These are phyloP conservation scores for Ophiostoma angusticollis DNA, from an alignment of 2,329 filamentous ascomycete species.

Conservation along the genomic window DNA sequence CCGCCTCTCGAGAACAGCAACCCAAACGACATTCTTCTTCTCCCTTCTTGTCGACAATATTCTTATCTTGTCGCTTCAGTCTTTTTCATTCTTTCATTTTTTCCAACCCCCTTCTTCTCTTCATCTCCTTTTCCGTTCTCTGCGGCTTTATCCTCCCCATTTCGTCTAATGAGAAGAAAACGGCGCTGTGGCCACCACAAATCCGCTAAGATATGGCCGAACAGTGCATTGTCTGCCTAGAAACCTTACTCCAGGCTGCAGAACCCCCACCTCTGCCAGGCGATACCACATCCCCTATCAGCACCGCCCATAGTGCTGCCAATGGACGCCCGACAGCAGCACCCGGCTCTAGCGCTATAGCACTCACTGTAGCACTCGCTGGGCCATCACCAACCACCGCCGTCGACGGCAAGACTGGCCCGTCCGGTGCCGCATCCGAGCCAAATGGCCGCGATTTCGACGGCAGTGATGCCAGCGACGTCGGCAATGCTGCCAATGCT, in stretches of 20 bases:
- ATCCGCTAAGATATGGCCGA: conserved; percentile 34
- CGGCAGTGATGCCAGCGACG: background rate
- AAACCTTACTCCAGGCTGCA: conserved; percentile 33
- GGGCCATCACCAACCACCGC: background rate
- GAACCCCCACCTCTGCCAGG: conserved; percentile 16
- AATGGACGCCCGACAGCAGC: too few species aligned
- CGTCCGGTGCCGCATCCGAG: conserved; percentile 1
- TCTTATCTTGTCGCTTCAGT: background rate
- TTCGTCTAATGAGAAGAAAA: conserved; percentile 13
- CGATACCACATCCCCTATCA: conserved; percentile 5
- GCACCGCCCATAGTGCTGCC: too few species aligned
- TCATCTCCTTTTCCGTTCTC: background rate
- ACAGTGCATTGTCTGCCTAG: conserved; percentile 59
- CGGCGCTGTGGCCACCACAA: conserved; percentile 6
- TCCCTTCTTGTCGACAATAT: background rate
- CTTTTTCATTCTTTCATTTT: background rate
- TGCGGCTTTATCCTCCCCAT: background rate
- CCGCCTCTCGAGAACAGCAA: background rate
- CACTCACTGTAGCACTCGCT: background rate
- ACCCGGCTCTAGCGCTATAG: too few species aligned
- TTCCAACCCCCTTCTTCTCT: background rate
- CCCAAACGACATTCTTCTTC: background rate
- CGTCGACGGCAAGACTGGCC: background rate
- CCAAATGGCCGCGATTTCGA: background rate
- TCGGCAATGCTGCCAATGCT: background rate